Evolutionary conservation across 2,329 filamentous ascomycete genomes (phyloP), one percentile per base, ranked within the genome.

Genomic region (Nemania abortiva): DNA sequence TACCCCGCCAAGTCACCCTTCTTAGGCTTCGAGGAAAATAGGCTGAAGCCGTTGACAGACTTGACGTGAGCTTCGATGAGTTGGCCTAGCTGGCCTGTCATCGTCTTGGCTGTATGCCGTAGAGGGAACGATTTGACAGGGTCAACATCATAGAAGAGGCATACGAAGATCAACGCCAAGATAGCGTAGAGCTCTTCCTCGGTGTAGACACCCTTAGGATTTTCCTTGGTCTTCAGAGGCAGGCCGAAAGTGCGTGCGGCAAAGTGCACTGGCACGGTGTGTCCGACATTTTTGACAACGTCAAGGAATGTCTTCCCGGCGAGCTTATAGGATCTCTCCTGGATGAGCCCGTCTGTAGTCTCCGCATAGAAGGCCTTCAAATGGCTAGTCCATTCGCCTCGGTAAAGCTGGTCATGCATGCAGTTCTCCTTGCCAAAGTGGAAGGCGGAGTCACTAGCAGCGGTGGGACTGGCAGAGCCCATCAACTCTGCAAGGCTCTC

Each of bases 271-370:
- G 91, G 90, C 0, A 85, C 86, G 29, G 92, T 80, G 75, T 93
- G 93, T 29, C 88, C 90, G 0, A 93, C 86, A 64, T 93, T 90
- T 27, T 90, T 87, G 10, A 93, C 82, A 3, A 95, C 84, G 73
- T 96, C 93, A 49, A 94, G 86, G 76, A 93, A 90, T 61, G 87
- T 87, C 64, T 85, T 84, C 9, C 86, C 86, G 0, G 78, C 81
- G 31, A 95, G 84, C 65, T 84, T 86, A 79, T 89, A 92, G 52
- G 87, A 88, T 78, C 93, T 92, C 31, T 89, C 84, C 0, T 82
- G 78, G 22, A 97, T 83, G 2, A 96, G 83, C 31, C 86, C 81
- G 59, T 88, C 81, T 0, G 88, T 90, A 15, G 87, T 89, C 37
- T 87, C 82, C 11, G 89, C 84, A 77, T 92, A 94, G 75, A 94